Base-by-base conservation (phyloP, 345 rosid genomes). In the Barbarea vulgaris region DNA sequence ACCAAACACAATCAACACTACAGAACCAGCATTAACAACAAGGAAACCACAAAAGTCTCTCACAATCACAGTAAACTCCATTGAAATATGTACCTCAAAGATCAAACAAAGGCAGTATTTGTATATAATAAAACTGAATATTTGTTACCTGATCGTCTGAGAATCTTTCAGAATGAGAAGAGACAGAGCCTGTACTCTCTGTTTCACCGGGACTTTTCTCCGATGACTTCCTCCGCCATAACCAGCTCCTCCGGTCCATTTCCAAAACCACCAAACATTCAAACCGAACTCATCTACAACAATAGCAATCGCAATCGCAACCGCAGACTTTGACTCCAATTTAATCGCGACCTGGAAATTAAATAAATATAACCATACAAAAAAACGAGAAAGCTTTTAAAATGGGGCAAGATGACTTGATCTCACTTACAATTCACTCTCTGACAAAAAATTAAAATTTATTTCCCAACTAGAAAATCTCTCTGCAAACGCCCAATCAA, bases 201-300 rank as follows among this genome's bases (percentile, higher is more conserved):
- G 93, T 85, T 77, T 88, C 88, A 4, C 85, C 91, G 0, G 90
- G 88, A 62, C 91, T 87, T 76, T 83, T 80, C 80, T 87, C 91
- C 2, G 89, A 83, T 3, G 97, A 88, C 73, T 86, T 87, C 64
- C 87, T 80, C 52, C 88, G 82, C 97, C 97, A 88, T 37, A 91
- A 58, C 94, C 97, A 91, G 62, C 90, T 87, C 58, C 92, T 81
- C 64, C 93, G 80, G 80, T 91, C 97, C 73, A 77, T 76, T 64
- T 55, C 34, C 77, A 51, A 14, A 51, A 37, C 54, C 82, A 73
- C 69, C 69, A 42, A 58, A 52, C 74, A 75, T 61, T 66, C 75
- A 78, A 27, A 79, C 69, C 28, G 15, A 65, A 69, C 54, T 39
- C 64, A 62, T 55, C 76, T 64, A 58, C 37, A 71, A 56, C 34